Percentiles rank a stretch among this genome's conserved stretches.
These are phyloP conservation scores for Limnanthes douglasii DNA, from an alignment of 345 rosid genomes.

Conservation along the genomic window DNA sequence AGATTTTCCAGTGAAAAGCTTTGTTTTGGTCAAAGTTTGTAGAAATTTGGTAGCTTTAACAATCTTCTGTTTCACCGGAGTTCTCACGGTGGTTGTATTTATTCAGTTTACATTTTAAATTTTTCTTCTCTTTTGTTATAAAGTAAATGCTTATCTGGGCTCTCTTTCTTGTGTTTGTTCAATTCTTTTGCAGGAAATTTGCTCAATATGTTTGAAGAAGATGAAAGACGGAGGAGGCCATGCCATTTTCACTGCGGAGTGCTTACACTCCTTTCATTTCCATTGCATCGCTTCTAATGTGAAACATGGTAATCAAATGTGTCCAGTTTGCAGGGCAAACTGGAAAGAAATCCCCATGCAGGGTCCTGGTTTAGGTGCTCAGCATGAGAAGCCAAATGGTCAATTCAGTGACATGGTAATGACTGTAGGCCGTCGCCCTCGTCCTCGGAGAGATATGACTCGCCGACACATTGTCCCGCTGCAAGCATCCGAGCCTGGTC, in stretches of 20 bases:
- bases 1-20: too few species aligned
- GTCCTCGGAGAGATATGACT: slow-evolving; percentile 34
- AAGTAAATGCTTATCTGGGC: not conserved
- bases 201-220: slow-evolving; percentile 80
- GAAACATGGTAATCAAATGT: slow-evolving; percentile 70
- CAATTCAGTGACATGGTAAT: slow-evolving; percentile 33
- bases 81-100: not conserved
- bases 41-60: too few species aligned
- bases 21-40: too few species aligned
- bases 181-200: slow-evolving; percentile 35
- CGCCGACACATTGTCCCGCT: slow-evolving; percentile 37
- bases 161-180: not conserved
- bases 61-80: too few species aligned
- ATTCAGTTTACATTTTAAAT: not conserved
- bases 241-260: slow-evolving; percentile 89
- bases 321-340: slow-evolving; percentile 82
- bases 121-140: not conserved
- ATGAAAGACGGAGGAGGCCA: slow-evolving; percentile 84
- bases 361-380: slow-evolving; percentile 37
- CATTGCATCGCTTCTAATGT: slow-evolving; percentile 87
- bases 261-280: slow-evolving; percentile 93
- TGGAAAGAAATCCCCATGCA: slow-evolving; percentile 91
- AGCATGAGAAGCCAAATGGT: slow-evolving; percentile 20
- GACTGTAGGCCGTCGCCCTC: slow-evolving; percentile 37
- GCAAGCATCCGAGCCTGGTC: slow-evolving; percentile 52